These are phyloP conservation scores for Populus ilicifolia DNA, from an alignment of 345 rosid genomes.

Conservation along the genomic window DNA sequence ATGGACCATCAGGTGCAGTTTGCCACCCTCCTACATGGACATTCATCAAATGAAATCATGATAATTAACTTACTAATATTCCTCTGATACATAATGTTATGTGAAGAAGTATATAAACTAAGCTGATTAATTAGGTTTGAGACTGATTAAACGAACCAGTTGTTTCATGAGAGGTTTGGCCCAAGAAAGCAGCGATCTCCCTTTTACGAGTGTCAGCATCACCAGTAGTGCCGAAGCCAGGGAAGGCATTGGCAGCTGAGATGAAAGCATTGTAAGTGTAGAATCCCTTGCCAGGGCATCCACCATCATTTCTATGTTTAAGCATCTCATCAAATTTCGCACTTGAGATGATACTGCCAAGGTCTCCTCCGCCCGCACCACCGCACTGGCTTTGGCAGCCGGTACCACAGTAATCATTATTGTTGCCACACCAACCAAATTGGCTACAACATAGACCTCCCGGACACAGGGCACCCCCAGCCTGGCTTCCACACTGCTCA, in stretches of 20 bases:
- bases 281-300: slow-evolving; percentile 16
- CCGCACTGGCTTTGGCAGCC: slow-evolving; percentile 23
- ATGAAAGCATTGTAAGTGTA: slow-evolving; percentile 20
- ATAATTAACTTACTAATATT: too few species aligned
- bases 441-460: slow-evolving; percentile 19
- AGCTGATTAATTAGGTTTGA: background rate
- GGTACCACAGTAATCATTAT: background rate
- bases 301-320: slow-evolving; percentile 16
- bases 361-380: slow-evolving; percentile 1
- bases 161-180: slow-evolving; percentile 24
- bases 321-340: slow-evolving; percentile 5
- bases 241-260: slow-evolving; percentile 13
- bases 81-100: too few species aligned
- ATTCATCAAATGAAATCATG: background rate
- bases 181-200: slow-evolving; percentile 25
- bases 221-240: slow-evolving; percentile 17
- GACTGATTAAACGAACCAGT: slow-evolving; percentile 6
- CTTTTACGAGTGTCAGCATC: slow-evolving; percentile 9
- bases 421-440: slow-evolving; percentile 20
- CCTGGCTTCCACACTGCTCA: slow-evolving; percentile 23
- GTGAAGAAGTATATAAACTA: background rate
- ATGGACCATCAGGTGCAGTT: slow-evolving; percentile 24
- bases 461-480: slow-evolving; percentile 15
- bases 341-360: slow-evolving; percentile 4
- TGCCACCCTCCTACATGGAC: slow-evolving; percentile 2